These are phyloP conservation scores for Wickerhamiella domercqiae DNA, from an alignment of 805 yeast genomes.

Conservation along the genomic window DNA sequence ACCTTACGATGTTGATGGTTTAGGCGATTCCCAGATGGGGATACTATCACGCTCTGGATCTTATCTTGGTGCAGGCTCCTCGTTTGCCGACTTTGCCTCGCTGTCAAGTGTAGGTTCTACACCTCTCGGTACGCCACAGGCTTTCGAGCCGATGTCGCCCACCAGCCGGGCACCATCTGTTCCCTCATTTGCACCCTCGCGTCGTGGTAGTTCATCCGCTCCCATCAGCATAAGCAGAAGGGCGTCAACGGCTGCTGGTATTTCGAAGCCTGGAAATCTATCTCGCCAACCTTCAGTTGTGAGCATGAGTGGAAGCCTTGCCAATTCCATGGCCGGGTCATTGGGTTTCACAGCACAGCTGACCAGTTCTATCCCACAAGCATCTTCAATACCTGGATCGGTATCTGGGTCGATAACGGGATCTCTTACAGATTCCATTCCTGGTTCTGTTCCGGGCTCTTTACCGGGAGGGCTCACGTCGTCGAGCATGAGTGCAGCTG, in stretches of 20 bases:
- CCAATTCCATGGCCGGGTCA: not conserved
- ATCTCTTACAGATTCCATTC: too few species aligned
- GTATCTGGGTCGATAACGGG: too few species aligned
- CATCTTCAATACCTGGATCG: too few species aligned
- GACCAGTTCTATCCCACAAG: not conserved
- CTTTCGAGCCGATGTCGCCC: slow-evolving; percentile 2
- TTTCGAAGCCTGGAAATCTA: not conserved
- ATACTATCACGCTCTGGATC: too few species aligned
- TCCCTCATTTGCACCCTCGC: not conserved
- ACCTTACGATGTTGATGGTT: not conserved
- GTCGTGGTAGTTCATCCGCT: not conserved
- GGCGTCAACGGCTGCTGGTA: not conserved
- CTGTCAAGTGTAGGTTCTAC: too few species aligned
- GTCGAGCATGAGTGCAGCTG: too few species aligned
- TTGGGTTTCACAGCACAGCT: not conserved
- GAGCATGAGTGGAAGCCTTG: not conserved
- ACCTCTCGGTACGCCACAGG: slow-evolving; percentile 1
- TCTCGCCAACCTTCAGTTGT: not conserved
- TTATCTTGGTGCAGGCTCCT: too few species aligned
- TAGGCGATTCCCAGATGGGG: not conserved
- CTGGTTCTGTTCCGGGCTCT: too few species aligned
- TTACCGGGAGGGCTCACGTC: too few species aligned
- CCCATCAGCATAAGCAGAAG: slow-evolving; percentile 1
- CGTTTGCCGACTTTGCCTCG: too few species aligned
- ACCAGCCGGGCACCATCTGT: not conserved